A percentile compares a stretch with the other conserved stretches of the same genome.
phyloP scores from a whole-genome alignment of 2,329 filamentous ascomycete species.

The Rachicladosporium sp. region DNA sequence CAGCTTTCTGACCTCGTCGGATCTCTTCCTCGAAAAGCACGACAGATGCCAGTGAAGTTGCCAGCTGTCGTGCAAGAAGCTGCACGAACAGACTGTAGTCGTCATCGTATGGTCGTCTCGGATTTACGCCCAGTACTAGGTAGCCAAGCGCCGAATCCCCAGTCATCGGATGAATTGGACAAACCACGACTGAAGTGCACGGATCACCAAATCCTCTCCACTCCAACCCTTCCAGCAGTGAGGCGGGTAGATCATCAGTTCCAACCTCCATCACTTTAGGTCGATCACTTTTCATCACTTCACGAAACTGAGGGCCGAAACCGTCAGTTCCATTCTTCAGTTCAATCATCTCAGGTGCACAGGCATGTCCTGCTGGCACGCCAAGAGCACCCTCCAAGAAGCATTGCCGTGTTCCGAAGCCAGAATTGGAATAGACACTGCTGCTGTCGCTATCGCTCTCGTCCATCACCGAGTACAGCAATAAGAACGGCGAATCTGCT shows the following conservation, averaged over 20 bases:
- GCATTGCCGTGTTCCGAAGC: conserved; percentile 50
- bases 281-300: conserved; percentile 56
- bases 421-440: conserved; percentile 57
- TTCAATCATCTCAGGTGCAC: conserved; percentile 52
- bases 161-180: conserved; percentile 66
- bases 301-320: conserved; percentile 63
- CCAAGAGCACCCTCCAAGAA: conserved; percentile 62
- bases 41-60: conserved; percentile 68
- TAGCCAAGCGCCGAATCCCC: conserved; percentile 65
- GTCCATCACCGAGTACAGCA: conserved; percentile 65
- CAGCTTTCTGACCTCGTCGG: conserved; percentile 58
- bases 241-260: conserved; percentile 49
- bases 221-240: conserved; percentile 53
- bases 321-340: conserved; percentile 57
- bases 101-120: conserved; percentile 64
- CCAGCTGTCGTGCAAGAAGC: conserved; percentile 60
- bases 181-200: conserved; percentile 59
- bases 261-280: conserved; percentile 58
- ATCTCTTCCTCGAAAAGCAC: conserved; percentile 78
- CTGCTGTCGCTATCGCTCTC: conserved; percentile 59
- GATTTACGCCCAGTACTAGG: conserved; percentile 66
- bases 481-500: conserved; percentile 60
- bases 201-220: conserved; percentile 61
- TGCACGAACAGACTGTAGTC: conserved; percentile 71
- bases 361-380: conserved; percentile 50